Conservation (phyloP, 768 basidiomycete genomes). For the Termitomyces sp. region DNA sequence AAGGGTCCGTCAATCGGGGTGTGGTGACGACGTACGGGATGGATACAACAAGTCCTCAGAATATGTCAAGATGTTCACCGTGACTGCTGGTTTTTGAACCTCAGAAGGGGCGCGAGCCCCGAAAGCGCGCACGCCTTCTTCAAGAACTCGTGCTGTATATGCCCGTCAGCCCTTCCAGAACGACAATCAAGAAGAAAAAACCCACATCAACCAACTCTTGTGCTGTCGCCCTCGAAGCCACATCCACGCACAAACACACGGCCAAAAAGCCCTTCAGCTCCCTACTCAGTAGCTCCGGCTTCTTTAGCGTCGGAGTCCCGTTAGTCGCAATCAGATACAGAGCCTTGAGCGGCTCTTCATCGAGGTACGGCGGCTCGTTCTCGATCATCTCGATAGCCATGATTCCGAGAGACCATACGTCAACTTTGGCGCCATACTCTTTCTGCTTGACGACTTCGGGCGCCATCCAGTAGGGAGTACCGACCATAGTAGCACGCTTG, state of each 20-base stretch:
- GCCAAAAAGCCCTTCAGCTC: conserved; percentile 96
- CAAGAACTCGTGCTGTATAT: conserved; percentile 85
- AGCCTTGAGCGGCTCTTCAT: conserved; percentile 93
- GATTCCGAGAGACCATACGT: conserved; percentile 96
- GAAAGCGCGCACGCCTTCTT: conserved; percentile 81
- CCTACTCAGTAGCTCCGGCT: conserved; percentile 85
- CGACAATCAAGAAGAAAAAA: conserved; percentile 13
- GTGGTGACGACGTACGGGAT: neutral
- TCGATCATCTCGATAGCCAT: conserved; percentile 99
- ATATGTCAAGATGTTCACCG: conserved; percentile 21
- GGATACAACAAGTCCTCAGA: neutral
- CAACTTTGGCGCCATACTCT: conserved; percentile 95
- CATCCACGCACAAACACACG: conserved; percentile 98
- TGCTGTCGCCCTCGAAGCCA: conserved; percentile 87
- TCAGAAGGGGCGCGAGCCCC: conserved; percentile 81
- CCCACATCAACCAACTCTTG: conserved; percentile 80
- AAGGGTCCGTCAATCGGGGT: neutral
- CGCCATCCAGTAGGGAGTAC: conserved; percentile 98
- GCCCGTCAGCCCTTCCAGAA: conserved; percentile 6
- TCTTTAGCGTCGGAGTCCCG: conserved; percentile 97
- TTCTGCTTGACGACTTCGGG: conserved; percentile 98
- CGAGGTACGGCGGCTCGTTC: conserved; percentile 93
- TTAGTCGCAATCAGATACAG: conserved; percentile 96
- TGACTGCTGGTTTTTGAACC: conserved; percentile 68
- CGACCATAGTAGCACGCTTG: conserved; percentile 98